Evolutionary conservation across 805 yeast species (phyloP), one percentile per base, ranked within the genome.

Genomic region (Zygoascus tannicola): DNA sequence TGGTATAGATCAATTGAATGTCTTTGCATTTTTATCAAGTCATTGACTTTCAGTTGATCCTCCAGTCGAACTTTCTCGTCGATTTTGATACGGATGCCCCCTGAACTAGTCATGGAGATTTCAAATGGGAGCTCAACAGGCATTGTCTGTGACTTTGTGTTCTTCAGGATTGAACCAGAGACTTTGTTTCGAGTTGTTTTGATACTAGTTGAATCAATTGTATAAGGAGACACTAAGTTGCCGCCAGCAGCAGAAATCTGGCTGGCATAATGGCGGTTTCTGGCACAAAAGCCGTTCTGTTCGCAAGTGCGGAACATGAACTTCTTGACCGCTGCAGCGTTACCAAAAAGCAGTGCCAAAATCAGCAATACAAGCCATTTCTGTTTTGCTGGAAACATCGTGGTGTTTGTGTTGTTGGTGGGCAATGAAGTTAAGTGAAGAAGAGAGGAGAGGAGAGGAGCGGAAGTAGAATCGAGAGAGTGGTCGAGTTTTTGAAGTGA

Each of bases 221-320:
- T 65, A 1, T 69, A 58, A 18, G 59, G 60, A 35, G 60, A 64
- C 1, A 18, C 35, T 36, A 26, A 44, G 21, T 30, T 37, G 10
- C 40, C 16, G 10, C 22, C 38, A 18, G 39, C 45, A 8, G 51
- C 51, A 4, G 50, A 44, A 4, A 74, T 66, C 38, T 67, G 58
- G 2, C 56, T 48, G 1, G 85, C 84, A 57, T 74, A 85, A 45
- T 75, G 77, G 44, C 90, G 67, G 56, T 88, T 85, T 60, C 97
- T 72, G 40, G 71, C 63, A 58, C 97, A 88, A 58, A 88, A 87
- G 4, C 95, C 94, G 15, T 86, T 74, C 55, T 82, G 80, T 4
- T 69, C 76, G 61, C 97, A 88, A 12, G 70, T 75, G 57, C 85
- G 84, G 68, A 86, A 82, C 45, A 52, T 36, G 35, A 45, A 46